Conservation (phyloP, 495 filamentous ascomycete genomes). For the Chaetomium tenue region DNA sequence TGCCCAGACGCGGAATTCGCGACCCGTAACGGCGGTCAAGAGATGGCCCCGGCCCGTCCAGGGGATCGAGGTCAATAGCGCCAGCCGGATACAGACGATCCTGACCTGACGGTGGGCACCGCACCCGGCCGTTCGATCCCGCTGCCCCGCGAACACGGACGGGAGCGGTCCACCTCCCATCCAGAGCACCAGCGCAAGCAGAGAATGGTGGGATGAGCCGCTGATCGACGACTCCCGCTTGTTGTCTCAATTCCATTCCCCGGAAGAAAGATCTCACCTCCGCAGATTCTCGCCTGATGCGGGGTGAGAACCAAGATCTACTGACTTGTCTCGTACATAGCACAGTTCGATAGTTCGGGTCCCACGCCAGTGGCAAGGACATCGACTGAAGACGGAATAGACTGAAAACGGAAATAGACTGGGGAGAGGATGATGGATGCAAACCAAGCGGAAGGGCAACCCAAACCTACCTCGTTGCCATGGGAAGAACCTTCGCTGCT, state of each 20-base stretch:
- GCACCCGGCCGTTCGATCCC: conserved; percentile 17
- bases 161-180: background rate
- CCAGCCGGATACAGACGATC: conserved; percentile 19
- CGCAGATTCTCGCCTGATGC: background rate
- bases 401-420: no score
- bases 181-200: background rate
- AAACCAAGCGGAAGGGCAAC: no score
- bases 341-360: background rate
- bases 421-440: no score
- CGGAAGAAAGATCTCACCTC: background rate
- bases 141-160: background rate
- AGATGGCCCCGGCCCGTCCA: background rate
- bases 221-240: background rate
- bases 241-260: background rate
- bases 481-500: no score
- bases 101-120: conserved; percentile 24
- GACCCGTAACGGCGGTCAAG: conserved; percentile 25
- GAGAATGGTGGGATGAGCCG: background rate
- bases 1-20: conserved; percentile 7
- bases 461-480: no score
- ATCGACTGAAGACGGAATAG: no score
- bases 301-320: background rate
- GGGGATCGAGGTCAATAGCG: conserved; percentile 18
- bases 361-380: no score
- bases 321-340: background rate